These are phyloP conservation scores for Trichoderma afroharzianum DNA, from an alignment of 2,329 filamentous ascomycete species.

Conservation along the genomic window DNA sequence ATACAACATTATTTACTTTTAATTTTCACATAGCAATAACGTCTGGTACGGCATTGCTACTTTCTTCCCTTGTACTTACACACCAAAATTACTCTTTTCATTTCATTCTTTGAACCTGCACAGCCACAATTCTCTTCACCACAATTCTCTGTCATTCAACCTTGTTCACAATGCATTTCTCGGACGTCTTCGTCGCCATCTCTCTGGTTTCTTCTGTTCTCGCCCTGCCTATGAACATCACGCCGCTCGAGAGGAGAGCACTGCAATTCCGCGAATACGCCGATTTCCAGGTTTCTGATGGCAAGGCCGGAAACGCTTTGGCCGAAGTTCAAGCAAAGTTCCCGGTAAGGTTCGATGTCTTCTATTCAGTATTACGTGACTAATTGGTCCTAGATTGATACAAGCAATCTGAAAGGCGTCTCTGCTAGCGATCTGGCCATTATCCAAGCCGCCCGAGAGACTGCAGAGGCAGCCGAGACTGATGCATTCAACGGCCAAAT, in stretches of 20 bases:
- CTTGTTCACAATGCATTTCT: neutral
- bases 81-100: neutral
- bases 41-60: neutral
- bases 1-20: neutral
- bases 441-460: neutral
- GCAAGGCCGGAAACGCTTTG: neutral
- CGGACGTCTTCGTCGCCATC: neutral
- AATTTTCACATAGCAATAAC: neutral
- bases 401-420: neutral
- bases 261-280: conserved; percentile 1
- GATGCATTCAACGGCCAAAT: neutral
- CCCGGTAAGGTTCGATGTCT: neutral
- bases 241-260: neutral
- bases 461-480: neutral
- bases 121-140: neutral
- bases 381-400: neutral
- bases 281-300: neutral
- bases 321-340: neutral
- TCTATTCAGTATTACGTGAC: rapidly evolving
- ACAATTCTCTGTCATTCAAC: neutral
- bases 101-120: neutral
- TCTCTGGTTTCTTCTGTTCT: neutral
- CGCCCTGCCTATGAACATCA: neutral
- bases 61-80: neutral
- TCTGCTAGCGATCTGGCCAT: neutral